Evolutionary conservation across 1,139 yeast genomes (phyloP), one percentile per base, ranked within the genome.

Genomic region (Blastobotrys capitulatus): DNA sequence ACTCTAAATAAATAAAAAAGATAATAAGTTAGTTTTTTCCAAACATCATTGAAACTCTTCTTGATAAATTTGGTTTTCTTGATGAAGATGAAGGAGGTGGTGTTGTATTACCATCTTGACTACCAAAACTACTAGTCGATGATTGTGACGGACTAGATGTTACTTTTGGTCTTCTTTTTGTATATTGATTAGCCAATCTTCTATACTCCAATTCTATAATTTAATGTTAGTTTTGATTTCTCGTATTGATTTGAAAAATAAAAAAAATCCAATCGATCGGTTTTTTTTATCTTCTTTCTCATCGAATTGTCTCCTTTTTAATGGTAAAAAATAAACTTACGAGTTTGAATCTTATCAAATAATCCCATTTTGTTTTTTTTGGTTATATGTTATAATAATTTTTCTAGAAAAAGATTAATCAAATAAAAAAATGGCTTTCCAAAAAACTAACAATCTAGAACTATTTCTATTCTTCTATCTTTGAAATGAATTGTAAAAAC

Each of bases 111-210:
- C 25, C 25, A 22, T 7, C 7, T 5, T 22, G 4, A 5, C 6
- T 5, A 29, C 32, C 32, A 29, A 39, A 39, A 8, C 32, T 22
- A 6, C n/a, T 10, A 2, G 47, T 46, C 31, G 52, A 49, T 3
- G 35, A 31, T 31, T 46, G 47, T 38, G 42, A 35, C 10, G 47
- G 48, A 32, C 41, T 19, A 29, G 45, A 37, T 19, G 32, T 19
- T 36, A 37, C 46, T 22, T 35, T 35, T 20, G 52, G 47, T 19
- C 55, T 38, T 53, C 68, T 52, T 49, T 61, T 60, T 20, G 60
- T 56, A 55, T 64, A 61, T 35, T 61, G 65, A 49, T 63, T 61
- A 10, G 65, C 56, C 25, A 64, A 58, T 20, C 58, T 54, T 9
- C 66, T 59, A 48, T 61, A 59, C 48, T 64, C 68, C 36, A 64